Conservation (phyloP, 1,139 yeast genomes). For the Zygoascus hellenicus region DNA sequence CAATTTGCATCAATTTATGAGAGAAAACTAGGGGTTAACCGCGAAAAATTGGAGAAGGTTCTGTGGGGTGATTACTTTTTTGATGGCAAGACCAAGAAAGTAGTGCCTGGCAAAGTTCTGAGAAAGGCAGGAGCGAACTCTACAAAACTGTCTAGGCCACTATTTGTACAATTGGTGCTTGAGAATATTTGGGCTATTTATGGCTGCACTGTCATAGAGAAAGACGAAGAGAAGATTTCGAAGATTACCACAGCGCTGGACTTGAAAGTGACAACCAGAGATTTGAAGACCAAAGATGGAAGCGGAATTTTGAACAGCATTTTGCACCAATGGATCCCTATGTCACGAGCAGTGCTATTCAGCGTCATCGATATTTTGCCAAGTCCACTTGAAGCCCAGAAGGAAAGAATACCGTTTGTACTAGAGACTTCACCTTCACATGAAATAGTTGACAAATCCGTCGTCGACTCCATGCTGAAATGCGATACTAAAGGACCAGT, state of each 20-base stretch:
- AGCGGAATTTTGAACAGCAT: slow-evolving; percentile 58
- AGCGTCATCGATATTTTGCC: slow-evolving; percentile 84
- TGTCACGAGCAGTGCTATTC: slow-evolving; percentile 76
- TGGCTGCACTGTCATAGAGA: slow-evolving; percentile 57
- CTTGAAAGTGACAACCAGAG: slow-evolving; percentile 67
- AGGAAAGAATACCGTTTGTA: slow-evolving; percentile 60
- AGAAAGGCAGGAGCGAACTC: slow-evolving; percentile 42
- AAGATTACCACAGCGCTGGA: slow-evolving; percentile 69
- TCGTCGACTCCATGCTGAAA: slow-evolving; percentile 51
- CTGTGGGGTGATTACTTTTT: slow-evolving; percentile 92
- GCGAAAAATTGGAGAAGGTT: slow-evolving; percentile 73
- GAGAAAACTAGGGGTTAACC: slow-evolving; percentile 77
- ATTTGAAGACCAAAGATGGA: slow-evolving; percentile 71
- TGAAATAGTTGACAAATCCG: slow-evolving; percentile 43
- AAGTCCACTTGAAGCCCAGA: slow-evolving; percentile 73
- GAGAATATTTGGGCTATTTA: slow-evolving; percentile 94
- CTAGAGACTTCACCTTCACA: slow-evolving; percentile 52
- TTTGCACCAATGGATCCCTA: slow-evolving; percentile 92
- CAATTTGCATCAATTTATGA: slow-evolving; percentile 87
- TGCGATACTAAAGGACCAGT: slow-evolving; percentile 64
- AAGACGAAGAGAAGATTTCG: slow-evolving; percentile 64
- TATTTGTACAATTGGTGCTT: slow-evolving; percentile 80
- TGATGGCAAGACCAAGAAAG: slow-evolving; percentile 85
- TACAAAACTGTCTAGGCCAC: slow-evolving; percentile 51
- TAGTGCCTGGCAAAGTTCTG: slow-evolving; percentile 35